Percentiles rank a stretch among this genome's conserved stretches.
These are phyloP conservation scores for Tolypocladium guangdongense DNA, from an alignment of 2,329 filamentous ascomycete genomes.

Conservation along the genomic window DNA sequence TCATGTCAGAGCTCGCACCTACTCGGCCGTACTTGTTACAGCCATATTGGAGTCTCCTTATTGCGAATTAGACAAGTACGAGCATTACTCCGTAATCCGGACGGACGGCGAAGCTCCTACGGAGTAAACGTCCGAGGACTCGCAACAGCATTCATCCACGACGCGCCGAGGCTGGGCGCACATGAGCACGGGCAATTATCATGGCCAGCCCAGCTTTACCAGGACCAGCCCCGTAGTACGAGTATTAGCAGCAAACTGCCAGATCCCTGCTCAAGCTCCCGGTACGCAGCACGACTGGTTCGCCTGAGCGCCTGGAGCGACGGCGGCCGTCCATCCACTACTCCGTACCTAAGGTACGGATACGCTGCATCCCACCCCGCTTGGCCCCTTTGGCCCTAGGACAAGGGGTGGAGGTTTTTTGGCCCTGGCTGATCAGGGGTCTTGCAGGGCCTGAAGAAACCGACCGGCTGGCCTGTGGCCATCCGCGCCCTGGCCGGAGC, in stretches of 20 bases:
- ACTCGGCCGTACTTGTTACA: too few species aligned
- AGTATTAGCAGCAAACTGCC: background rate
- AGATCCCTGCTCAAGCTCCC: background rate
- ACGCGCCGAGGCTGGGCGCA: background rate
- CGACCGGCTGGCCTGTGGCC: background rate
- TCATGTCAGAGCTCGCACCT: too few species aligned
- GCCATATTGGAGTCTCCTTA: too few species aligned
- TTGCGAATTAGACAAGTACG: too few species aligned
- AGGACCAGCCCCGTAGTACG: background rate
- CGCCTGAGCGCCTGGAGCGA: background rate
- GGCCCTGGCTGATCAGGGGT: slow-evolving; percentile 1
- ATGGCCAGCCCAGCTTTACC: background rate
- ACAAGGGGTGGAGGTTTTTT: background rate
- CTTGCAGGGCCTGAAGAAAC: background rate
- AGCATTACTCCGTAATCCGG: too few species aligned
- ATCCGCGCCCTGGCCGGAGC: background rate
- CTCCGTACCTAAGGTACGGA: too few species aligned
- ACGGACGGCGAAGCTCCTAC: too few species aligned
- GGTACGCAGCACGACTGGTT: background rate
- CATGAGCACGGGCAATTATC: too few species aligned
- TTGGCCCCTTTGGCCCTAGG: background rate
- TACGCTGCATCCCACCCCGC: background rate
- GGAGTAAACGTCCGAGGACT: too few species aligned
- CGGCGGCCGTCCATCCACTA: background rate
- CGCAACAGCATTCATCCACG: background rate